phyloP scores from a whole-genome alignment of 768 basidiomycete genomes.

The Podaxis sp. region DNA sequence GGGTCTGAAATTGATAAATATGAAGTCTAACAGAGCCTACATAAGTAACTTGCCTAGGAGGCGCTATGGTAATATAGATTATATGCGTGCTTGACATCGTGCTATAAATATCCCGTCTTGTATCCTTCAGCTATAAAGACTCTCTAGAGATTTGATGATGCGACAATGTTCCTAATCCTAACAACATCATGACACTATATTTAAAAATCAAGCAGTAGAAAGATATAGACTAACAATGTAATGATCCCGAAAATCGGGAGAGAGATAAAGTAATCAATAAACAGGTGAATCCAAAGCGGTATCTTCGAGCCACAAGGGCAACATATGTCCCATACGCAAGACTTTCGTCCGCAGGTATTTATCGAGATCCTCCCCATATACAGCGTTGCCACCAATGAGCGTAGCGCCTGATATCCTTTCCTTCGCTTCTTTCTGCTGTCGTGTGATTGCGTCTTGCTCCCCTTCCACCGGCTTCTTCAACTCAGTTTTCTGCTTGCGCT shows the following conservation, averaged over 20 bases:
- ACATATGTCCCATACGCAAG: constrained; percentile 95
- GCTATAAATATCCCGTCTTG: not conserved
- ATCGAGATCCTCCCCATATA: constrained; percentile 84
- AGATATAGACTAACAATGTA: not conserved
- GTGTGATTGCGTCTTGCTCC: constrained; percentile 17
- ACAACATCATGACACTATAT: not conserved
- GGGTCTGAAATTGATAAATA: too few relatives aligned
- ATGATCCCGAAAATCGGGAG: constrained; percentile 9
- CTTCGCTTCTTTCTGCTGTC: constrained; percentile 29
- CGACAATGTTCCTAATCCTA: not conserved
- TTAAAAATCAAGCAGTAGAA: not conserved
- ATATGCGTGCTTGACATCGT: not conserved
- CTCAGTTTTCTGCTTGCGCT: constrained; percentile 34
- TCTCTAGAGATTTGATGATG: not conserved
- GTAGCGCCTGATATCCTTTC: constrained; percentile 64
- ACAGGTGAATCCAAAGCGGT: constrained; percentile 19
- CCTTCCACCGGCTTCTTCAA: constrained; percentile 22
- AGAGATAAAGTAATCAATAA: constrained; percentile 21
- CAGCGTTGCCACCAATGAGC: constrained; percentile 76
- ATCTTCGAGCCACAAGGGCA: constrained; percentile 57
- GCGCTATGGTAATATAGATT: too few relatives aligned
- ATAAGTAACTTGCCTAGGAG: too few relatives aligned
- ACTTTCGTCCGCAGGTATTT: constrained; percentile 96
- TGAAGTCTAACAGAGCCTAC: too few relatives aligned
- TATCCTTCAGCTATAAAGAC: not conserved